Evolutionary conservation across 371 early-diverging fungal genomes (phyloP).

Genomic region (Circinella minor): DNA sequence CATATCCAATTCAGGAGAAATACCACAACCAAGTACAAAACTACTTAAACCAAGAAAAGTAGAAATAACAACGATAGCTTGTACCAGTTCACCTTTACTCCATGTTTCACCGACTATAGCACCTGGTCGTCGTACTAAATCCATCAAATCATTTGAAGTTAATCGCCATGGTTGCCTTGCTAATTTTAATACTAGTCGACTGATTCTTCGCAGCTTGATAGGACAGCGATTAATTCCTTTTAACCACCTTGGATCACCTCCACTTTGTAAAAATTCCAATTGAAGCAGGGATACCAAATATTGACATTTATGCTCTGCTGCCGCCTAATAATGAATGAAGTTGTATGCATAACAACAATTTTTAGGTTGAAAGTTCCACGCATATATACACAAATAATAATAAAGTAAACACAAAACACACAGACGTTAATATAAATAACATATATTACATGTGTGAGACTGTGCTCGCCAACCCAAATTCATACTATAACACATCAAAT

Average conservation of each 20-base stretch:
- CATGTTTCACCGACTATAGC: constrained; percentile 48
- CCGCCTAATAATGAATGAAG: constrained; percentile 41
- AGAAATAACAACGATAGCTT: constrained; percentile 61
- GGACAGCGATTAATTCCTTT: constrained; percentile 57
- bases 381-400: too few relatives aligned
- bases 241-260: constrained; percentile 69
- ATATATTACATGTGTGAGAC: too few relatives aligned
- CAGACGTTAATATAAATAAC: too few relatives aligned
- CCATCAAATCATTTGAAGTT: constrained; percentile 44
- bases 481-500: neutral
- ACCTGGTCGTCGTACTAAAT: constrained; percentile 41
- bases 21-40: constrained; percentile 66
- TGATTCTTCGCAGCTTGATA: constrained; percentile 59
- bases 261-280: constrained; percentile 60
- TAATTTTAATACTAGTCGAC: constrained; percentile 49
- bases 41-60: constrained; percentile 64
- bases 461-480: too few relatives aligned
- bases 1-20: constrained; percentile 71
- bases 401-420: too few relatives aligned
- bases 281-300: constrained; percentile 61
- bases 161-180: constrained; percentile 71
- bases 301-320: constrained; percentile 66
- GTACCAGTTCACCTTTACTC: constrained; percentile 67
- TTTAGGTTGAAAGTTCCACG: too few relatives aligned
- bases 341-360: neutral